Base-by-base conservation (phyloP, 192 early-diverging fungal genomes). In the Cladochytrium replicatum region DNA sequence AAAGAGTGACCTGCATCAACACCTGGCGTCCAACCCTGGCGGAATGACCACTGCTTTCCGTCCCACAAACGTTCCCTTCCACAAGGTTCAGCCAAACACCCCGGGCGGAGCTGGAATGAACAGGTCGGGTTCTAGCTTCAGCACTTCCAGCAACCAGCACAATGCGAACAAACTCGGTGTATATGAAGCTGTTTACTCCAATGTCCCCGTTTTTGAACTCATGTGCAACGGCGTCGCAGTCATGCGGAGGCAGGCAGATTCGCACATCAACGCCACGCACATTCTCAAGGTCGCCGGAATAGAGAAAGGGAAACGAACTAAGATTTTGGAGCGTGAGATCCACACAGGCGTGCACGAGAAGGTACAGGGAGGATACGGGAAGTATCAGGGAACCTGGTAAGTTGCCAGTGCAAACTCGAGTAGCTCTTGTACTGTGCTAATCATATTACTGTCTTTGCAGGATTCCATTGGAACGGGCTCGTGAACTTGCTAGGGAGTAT, bases 321-420 rank as follows among this genome's bases (percentile, higher is more conserved):
- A 72, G 48, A 58, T 77, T 29, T 45, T 77, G 43, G 71, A 74
- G 45, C 28, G 57, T 37, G 60, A 67, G 32, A 52, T 69, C 0
- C 60, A 67, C 41, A 25, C 51, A 11, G 55, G 41, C n/a, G 38
- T 44, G 37, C 58, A 61, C 43, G 73, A 76, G 34, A 76, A 76
- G 49, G 54, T 76, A 30, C 73, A 73, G 52, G 73, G 73, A 22
- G 73, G 73, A 9, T 74, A 60, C 50, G 73, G 73, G 8, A 69
- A 71, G 41, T 73, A 72, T 51, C 73, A 76, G 55, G 73, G 73
- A 8, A 75, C 73, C 19, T 75, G 73, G 73, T 75, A 44, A 32
- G 57, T 44, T 34, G 32, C 19, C n/a, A n/a, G n/a, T n/a, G n/a
- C n/a, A n/a, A n/a, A n/a, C 13, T 29, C 37, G 9, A 29, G 2